These are phyloP conservation scores for Porphyrellus cyaneotinctus DNA, from an alignment of 768 basidiomycete genomes.

Conservation along the genomic window DNA sequence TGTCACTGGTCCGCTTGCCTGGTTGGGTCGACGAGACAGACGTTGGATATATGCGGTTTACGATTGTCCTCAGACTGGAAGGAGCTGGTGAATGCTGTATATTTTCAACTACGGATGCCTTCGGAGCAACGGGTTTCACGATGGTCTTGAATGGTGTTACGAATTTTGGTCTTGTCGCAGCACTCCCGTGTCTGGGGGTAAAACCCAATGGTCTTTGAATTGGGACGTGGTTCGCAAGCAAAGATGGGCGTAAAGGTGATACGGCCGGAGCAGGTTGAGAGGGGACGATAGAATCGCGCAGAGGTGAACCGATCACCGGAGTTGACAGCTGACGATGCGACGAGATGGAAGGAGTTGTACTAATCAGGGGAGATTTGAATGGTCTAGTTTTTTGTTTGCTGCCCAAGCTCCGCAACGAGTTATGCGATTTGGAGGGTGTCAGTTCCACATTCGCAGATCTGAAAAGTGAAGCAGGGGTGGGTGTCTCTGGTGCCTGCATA, in stretches of 20 bases:
- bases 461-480: slow-evolving; percentile 32
- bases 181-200: slow-evolving; percentile 22
- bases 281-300: slow-evolving; percentile 1
- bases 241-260: slow-evolving; percentile 36
- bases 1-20: slow-evolving; percentile 6
- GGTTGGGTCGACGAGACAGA: slow-evolving; percentile 7
- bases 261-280: slow-evolving; percentile 18
- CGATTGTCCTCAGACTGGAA: neutral
- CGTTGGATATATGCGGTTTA: slow-evolving; percentile 24
- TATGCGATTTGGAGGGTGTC: slow-evolving; percentile 12
- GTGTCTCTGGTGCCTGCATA: slow-evolving; percentile 33
- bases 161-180: slow-evolving; percentile 41
- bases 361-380: slow-evolving; percentile 47
- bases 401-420: slow-evolving; percentile 6
- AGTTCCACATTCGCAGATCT: slow-evolving; percentile 24
- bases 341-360: slow-evolving; percentile 5
- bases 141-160: slow-evolving; percentile 61
- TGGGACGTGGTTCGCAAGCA: slow-evolving; percentile 10
- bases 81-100: neutral
- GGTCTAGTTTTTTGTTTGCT: slow-evolving; percentile 29
- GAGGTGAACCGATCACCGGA: slow-evolving; percentile 28
- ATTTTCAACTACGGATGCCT: neutral
- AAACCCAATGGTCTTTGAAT: slow-evolving; percentile 24
- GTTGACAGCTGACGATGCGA: slow-evolving; percentile 21
- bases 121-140: slow-evolving; percentile 39